phyloP scores from a whole-genome alignment of 805 yeast genomes.

The Candida adriatica region DNA sequence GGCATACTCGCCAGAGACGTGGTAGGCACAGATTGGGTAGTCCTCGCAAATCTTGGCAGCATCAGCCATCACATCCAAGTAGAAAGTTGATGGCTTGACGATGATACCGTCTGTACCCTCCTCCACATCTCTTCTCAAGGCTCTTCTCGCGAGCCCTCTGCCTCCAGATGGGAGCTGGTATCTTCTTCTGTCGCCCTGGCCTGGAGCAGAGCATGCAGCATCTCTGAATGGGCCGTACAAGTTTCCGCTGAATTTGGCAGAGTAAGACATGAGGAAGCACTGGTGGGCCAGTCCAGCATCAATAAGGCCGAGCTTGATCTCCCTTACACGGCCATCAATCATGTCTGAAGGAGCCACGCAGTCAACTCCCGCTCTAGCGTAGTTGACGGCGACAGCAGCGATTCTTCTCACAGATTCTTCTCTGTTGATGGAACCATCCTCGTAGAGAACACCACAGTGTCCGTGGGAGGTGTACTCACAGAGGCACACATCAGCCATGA shows the following conservation, averaged over 20 bases:
- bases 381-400: conserved; percentile 91
- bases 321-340: conserved; percentile 92
- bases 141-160: conserved; percentile 89
- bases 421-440: conserved; percentile 80
- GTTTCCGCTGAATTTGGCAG: conserved; percentile 89
- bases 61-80: conserved; percentile 83
- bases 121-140: conserved; percentile 71
- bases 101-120: conserved; percentile 97
- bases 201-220: conserved; percentile 90
- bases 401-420: conserved; percentile 70
- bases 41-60: conserved; percentile 78
- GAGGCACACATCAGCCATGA: conserved; percentile 91
- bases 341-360: conserved; percentile 96
- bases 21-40: conserved; percentile 90
- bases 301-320: conserved; percentile 79
- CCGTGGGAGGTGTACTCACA: conserved; percentile 97
- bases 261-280: conserved; percentile 84
- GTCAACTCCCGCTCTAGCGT: conserved; percentile 93
- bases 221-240: conserved; percentile 97
- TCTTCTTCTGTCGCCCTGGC: conserved; percentile 83
- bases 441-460: conserved; percentile 90
- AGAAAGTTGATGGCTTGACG: conserved; percentile 94
- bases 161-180: conserved; percentile 94
- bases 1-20: conserved; percentile 95
- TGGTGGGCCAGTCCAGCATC: conserved; percentile 79